Evolutionary conservation across 1,139 yeast species (phyloP).

Genomic region (Taphrina confusa): DNA sequence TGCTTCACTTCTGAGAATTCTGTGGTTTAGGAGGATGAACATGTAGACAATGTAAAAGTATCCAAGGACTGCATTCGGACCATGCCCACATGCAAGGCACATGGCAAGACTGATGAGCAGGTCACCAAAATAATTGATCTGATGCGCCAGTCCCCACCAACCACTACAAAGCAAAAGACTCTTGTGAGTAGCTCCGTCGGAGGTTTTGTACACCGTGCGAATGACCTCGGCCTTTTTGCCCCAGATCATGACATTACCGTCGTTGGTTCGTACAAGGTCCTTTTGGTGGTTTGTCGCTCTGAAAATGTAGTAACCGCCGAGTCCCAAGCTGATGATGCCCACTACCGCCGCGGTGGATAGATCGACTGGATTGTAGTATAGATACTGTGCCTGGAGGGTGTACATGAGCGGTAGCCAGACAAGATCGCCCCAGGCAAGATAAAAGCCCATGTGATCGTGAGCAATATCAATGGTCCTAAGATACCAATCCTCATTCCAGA

Average conservation of each 20-base stretch:
- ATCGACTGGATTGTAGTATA: slow-evolving; percentile 63
- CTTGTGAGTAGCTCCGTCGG: slow-evolving; percentile 50
- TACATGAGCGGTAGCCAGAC: slow-evolving; percentile 91
- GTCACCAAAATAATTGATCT: slow-evolving; percentile 92
- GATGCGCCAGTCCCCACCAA: slow-evolving; percentile 95
- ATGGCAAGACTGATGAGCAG: slow-evolving; percentile 89
- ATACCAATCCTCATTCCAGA: slow-evolving; percentile 51
- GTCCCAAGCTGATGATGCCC: slow-evolving; percentile 52
- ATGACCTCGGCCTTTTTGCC: slow-evolving; percentile 38
- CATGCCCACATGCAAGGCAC: slow-evolving; percentile 88
- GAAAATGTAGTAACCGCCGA: slow-evolving; percentile 77
- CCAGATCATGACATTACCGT: slow-evolving; percentile 66
- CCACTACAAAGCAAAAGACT: slow-evolving; percentile 81
- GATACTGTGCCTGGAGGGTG: slow-evolving; percentile 78
- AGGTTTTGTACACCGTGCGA: slow-evolving; percentile 19
- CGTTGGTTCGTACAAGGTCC: slow-evolving; percentile 63
- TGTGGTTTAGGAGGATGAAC: slow-evolving; percentile 75
- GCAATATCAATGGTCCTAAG: slow-evolving; percentile 93
- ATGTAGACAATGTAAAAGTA: slow-evolving; percentile 85
- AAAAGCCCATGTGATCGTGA: slow-evolving; percentile 97
- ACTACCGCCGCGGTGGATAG: slow-evolving; percentile 53
- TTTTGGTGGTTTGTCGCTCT: slow-evolving; percentile 81
- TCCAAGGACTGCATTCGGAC: slow-evolving; percentile 65
- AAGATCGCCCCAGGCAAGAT: slow-evolving; percentile 92
- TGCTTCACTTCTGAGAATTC: slow-evolving; percentile 86